These are phyloP conservation scores for Nitzschia sp. DNA, from an alignment of 108 stramenopile genomes.

Conservation along the genomic window DNA sequence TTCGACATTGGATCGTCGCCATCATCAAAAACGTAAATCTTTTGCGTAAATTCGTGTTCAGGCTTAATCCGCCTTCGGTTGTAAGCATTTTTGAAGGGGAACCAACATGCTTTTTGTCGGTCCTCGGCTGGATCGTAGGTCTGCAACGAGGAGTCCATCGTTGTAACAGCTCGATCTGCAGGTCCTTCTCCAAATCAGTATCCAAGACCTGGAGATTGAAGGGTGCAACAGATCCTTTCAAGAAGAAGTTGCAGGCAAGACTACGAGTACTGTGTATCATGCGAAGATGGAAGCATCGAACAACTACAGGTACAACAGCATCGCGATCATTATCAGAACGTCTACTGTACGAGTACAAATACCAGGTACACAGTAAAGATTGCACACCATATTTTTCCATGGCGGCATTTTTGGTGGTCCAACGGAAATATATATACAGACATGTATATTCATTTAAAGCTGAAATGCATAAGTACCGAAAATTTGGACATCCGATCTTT, in stretches of 20 bases:
- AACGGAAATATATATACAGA: neutral
- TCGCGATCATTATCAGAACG: neutral
- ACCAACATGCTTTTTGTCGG: conserved; percentile 8
- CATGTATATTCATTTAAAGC: neutral
- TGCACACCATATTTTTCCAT: neutral
- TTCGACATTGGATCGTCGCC: neutral
- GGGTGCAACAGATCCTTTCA: neutral
- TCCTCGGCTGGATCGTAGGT: neutral
- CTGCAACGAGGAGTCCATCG: neutral
- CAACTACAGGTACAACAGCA: neutral
- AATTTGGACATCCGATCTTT: too few relatives aligned
- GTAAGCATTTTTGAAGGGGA: conserved; percentile 14
- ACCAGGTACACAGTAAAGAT: neutral
- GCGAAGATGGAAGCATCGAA: too few relatives aligned
- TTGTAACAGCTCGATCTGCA: neutral
- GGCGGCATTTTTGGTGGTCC: neutral
- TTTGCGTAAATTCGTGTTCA: neutral
- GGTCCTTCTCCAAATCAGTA: neutral
- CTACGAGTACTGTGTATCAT: too few relatives aligned
- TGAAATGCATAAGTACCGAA: neutral
- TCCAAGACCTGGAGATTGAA: neutral
- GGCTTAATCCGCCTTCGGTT: neutral
- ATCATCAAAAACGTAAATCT: neutral
- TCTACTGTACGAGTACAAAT: neutral
- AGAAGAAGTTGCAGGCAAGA: neutral